Conservation (phyloP, 805 yeast genomes). For the Jamesozyma lodderae region DNA sequence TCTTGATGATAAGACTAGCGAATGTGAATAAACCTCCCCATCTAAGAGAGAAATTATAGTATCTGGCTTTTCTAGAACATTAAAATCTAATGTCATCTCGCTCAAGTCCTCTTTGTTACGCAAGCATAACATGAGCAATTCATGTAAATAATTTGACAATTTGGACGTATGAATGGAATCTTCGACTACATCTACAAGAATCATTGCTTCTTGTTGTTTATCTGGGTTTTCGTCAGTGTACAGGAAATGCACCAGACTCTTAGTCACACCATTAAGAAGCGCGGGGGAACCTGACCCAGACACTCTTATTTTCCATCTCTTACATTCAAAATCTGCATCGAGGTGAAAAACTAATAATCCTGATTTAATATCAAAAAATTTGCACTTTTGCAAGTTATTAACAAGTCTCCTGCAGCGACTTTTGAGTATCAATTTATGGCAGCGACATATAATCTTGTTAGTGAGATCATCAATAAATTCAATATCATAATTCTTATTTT, state of each 20-base stretch:
- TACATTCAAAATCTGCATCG: background rate
- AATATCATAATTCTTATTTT: slow-evolving; percentile 10
- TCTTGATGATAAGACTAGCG: slow-evolving; percentile 45
- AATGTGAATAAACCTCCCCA: slow-evolving; percentile 38
- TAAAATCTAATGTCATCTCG: too few species aligned
- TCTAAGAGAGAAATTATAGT: slow-evolving; percentile 39
- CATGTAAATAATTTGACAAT: slow-evolving; percentile 6
- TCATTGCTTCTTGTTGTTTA: slow-evolving; percentile 7
- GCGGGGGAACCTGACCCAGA: background rate
- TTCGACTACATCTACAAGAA: slow-evolving; percentile 13
- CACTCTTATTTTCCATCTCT: slow-evolving; percentile 6
- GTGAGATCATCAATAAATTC: slow-evolving; percentile 10
- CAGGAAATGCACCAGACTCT: slow-evolving; percentile 13
- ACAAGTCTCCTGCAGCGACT: slow-evolving; percentile 12
- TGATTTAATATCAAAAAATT: slow-evolving; percentile 4
- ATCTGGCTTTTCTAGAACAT: slow-evolving; percentile 30
- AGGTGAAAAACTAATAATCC: slow-evolving; percentile 4
- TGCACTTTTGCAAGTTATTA: slow-evolving; percentile 3
- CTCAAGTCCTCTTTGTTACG: too few species aligned
- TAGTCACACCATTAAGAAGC: background rate
- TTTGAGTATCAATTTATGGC: slow-evolving; percentile 19
- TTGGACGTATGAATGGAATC: slow-evolving; percentile 15
- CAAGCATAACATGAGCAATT: too few species aligned
- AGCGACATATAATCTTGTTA: slow-evolving; percentile 8
- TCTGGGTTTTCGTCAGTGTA: slow-evolving; percentile 22